These are phyloP conservation scores for Rhodofomes roseus DNA, from an alignment of 1,284 basidiomycete genomes.

Conservation along the genomic window DNA sequence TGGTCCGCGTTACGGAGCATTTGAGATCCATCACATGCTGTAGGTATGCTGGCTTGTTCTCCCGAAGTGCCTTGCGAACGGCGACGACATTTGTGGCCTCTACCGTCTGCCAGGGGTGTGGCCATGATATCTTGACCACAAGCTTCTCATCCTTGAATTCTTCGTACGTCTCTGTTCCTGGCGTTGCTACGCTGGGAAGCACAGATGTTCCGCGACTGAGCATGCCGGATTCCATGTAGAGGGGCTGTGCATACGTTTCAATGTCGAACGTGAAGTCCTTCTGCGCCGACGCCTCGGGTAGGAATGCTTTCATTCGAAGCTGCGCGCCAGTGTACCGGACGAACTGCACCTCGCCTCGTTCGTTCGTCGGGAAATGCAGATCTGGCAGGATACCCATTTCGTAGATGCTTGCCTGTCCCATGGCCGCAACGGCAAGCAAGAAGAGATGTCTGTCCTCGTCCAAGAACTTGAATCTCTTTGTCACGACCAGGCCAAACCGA, in stretches of 20 bases:
- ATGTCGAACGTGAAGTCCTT: background rate
- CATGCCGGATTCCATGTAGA: background rate
- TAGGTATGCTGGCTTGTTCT: constrained; percentile 1
- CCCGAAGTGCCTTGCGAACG: background rate
- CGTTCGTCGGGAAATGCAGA: background rate
- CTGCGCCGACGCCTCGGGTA: background rate
- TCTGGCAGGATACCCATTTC: background rate
- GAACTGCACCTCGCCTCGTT: background rate
- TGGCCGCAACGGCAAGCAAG: background rate
- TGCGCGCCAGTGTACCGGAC: no score
- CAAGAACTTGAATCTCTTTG: background rate
- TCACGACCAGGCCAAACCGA: no score
- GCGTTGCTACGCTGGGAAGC: background rate
- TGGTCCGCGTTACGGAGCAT: constrained; percentile 4
- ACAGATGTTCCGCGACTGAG: background rate
- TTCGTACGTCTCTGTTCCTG: background rate
- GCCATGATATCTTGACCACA: constrained; percentile 10
- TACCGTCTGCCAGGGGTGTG: background rate
- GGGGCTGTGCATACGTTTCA: background rate
- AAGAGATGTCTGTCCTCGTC: background rate
- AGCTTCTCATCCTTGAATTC: background rate
- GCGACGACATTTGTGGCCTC: background rate
- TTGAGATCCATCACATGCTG: constrained; percentile 7
- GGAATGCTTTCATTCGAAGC: background rate
- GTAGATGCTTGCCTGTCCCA: background rate